Conservation (phyloP, 2,329 filamentous ascomycete genomes). For the Aureobasidium pullulans region DNA sequence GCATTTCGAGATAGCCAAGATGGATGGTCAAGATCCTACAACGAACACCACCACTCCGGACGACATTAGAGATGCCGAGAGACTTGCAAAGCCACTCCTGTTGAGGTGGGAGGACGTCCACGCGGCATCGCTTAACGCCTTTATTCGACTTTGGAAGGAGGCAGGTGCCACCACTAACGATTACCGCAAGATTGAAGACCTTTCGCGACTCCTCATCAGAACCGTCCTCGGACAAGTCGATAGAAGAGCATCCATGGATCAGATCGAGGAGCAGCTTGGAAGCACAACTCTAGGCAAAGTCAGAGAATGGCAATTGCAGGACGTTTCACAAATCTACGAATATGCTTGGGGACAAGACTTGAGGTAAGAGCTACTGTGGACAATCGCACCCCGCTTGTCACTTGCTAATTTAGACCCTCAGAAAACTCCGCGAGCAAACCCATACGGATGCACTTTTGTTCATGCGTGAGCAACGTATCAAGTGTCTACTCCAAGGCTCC, state of each 20-base stretch:
- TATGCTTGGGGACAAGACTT: slow-evolving; percentile 91
- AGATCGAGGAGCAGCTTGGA: slow-evolving; percentile 81
- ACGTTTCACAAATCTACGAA: slow-evolving; percentile 85
- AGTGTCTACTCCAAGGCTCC: slow-evolving; percentile 77
- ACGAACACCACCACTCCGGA: slow-evolving; percentile 51
- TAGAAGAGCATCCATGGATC: slow-evolving; percentile 73
- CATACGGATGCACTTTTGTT: slow-evolving; percentile 90
- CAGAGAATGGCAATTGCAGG: slow-evolving; percentile 84
- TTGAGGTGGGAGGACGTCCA: slow-evolving; percentile 92
- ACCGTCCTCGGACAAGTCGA: slow-evolving; percentile 77
- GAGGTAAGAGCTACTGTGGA: slow-evolving; percentile 33
- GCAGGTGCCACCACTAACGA: slow-evolving; percentile 79
- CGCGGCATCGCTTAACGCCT: slow-evolving; percentile 74
- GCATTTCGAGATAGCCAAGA: slow-evolving; percentile 78
- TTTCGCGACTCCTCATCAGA: slow-evolving; percentile 83
- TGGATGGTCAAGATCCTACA: slow-evolving; percentile 39
- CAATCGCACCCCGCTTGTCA: background rate
- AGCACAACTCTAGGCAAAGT: slow-evolving; percentile 74
- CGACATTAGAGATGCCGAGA: slow-evolving; percentile 43
- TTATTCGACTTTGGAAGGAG: slow-evolving; percentile 87
- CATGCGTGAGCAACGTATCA: slow-evolving; percentile 90
- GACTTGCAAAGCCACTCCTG: slow-evolving; percentile 76
- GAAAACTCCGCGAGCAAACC: slow-evolving; percentile 82
- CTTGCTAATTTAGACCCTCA: slow-evolving; percentile 17
- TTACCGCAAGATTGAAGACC: slow-evolving; percentile 86